Evolutionary conservation across 2,329 filamentous ascomycete species (phyloP).

Genomic region (Aureobasidium sp.): DNA sequence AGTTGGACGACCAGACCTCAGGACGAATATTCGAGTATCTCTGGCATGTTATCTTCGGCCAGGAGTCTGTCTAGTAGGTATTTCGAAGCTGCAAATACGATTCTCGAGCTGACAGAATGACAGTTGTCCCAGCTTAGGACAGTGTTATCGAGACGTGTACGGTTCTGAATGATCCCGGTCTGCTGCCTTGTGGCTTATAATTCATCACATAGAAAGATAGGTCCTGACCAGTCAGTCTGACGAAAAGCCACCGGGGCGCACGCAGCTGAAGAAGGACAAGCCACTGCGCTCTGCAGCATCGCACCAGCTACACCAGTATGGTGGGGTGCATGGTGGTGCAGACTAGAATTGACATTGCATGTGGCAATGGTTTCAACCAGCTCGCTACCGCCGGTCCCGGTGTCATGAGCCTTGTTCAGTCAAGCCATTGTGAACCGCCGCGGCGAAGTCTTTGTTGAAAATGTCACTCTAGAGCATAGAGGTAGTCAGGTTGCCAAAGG

Average conservation of each 20-base stretch:
- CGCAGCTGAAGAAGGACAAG: background rate
- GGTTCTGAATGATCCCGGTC: background rate
- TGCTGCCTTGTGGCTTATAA: background rate
- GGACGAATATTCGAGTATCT: slow-evolving; percentile 57
- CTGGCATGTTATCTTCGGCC: slow-evolving; percentile 42
- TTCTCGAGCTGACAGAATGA: background rate
- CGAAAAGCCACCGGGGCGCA: background rate
- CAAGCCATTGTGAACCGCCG: background rate
- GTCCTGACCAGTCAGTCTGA: background rate
- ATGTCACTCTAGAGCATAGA: too few relatives aligned
- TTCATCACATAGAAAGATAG: background rate
- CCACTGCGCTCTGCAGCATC: background rate
- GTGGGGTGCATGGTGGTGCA: background rate
- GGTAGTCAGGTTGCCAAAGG: background rate
- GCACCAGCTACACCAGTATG: background rate
- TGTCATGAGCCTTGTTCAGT: background rate
- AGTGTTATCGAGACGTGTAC: slow-evolving; percentile 12
- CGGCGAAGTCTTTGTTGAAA: background rate
- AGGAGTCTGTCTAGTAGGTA: slow-evolving; percentile 8
- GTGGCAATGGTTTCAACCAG: background rate
- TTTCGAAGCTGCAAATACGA: too few relatives aligned
- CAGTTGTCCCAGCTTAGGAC: slow-evolving; percentile 1
- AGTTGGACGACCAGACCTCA: slow-evolving; percentile 40
- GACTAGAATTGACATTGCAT: background rate
- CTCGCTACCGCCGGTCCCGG: background rate